Conservation (phyloP, 2,329 filamentous ascomycete genomes). For the Lojkania enalia region DNA sequence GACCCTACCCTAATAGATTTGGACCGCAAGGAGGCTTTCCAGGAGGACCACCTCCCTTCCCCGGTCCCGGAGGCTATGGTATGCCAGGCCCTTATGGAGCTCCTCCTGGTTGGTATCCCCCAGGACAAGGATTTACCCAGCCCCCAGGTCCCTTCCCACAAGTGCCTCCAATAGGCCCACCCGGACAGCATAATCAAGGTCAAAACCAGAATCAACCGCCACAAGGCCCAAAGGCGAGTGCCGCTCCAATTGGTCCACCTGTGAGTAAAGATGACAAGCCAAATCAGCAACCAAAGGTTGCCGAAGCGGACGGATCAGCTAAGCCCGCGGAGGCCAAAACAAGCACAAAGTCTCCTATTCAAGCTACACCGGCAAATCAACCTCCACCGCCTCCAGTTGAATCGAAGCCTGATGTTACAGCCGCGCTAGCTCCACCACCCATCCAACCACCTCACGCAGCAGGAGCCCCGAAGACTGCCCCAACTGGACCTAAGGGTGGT, state of each 20-base stretch:
- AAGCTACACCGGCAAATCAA: slow-evolving; percentile 50
- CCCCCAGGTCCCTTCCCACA: slow-evolving; percentile 67
- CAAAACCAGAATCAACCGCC: slow-evolving; percentile 44
- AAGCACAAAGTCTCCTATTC: slow-evolving; percentile 46
- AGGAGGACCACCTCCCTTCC: slow-evolving; percentile 48
- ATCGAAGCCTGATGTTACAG: slow-evolving; percentile 66
- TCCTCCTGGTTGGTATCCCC: slow-evolving; percentile 74
- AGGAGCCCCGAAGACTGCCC: slow-evolving; percentile 39
- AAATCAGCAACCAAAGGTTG: slow-evolving; percentile 39
- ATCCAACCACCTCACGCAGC: slow-evolving; percentile 41
- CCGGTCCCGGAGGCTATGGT: slow-evolving; percentile 69
- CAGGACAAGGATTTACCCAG: slow-evolving; percentile 73
- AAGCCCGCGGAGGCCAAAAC: slow-evolving; percentile 60
- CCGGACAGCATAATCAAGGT: slow-evolving; percentile 44
- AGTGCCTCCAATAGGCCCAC: slow-evolving; percentile 62
- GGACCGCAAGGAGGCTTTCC: slow-evolving; percentile 53
- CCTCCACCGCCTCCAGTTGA: slow-evolving; percentile 68
- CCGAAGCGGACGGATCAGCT: slow-evolving; percentile 52
- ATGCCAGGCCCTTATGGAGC: slow-evolving; percentile 71
- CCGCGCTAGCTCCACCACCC: slow-evolving; percentile 58
- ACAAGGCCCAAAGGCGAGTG: slow-evolving; percentile 41
- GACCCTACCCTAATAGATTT: slow-evolving; percentile 50
- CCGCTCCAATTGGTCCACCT: slow-evolving; percentile 30
- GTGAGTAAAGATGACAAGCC: slow-evolving; percentile 34
- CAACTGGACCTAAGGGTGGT: slow-evolving; percentile 50